Evolutionary conservation across 345 rosid genomes (phyloP), one percentile per base, ranked within the genome.

Genomic region (Eucalyptus regnans): DNA sequence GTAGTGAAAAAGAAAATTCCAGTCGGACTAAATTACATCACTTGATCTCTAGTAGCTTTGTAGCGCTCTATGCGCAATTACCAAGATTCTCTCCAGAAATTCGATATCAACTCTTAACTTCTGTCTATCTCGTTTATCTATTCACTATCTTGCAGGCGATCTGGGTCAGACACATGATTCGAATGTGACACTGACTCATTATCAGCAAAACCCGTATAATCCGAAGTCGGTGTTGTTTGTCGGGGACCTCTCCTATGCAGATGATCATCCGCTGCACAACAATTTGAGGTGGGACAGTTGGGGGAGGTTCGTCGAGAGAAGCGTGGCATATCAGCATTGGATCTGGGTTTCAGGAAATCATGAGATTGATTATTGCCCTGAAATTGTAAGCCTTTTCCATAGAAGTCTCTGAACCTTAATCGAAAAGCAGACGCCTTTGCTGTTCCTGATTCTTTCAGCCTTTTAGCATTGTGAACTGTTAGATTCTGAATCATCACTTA

Each of bases 181-280:
- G 49, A 93, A 93, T 66, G 86, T 87, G 60, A 93, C 95, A 11
- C 92, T 93, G 6, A 56, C 91, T 90, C 94, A 94, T 87, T 94
- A 92, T 87, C 89, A 88, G 90, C 79, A 87, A 86, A 94, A 92
- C 68, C 90, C 91, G 33, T 43, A 52, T n/a, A 90, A 90, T 9
- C 93, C 88, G 41, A 87, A 94, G 87, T 85, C 91, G 0, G 88
- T 93, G 44, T 86, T 94, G 86, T 92, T 92, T 87, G 89, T 91
- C 54, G 95, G 95, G 22, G 95, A 93, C 90, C 92, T 94, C 17
- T 94, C 95, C n/a, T 94, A 91, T 87, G 94, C 94, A 2, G 94
- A 94, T 90, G 91, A 91, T 84, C 92, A 94, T 80, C 91, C 89
- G 48, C 87, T 89, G 41, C 90, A 91, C 56, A 86, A 94, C 85